A percentile compares a stretch with the other conserved stretches of the same genome.
These are phyloP conservation scores for Syzygium aqueum DNA, from an alignment of 345 rosid species.

Conservation along the genomic window DNA sequence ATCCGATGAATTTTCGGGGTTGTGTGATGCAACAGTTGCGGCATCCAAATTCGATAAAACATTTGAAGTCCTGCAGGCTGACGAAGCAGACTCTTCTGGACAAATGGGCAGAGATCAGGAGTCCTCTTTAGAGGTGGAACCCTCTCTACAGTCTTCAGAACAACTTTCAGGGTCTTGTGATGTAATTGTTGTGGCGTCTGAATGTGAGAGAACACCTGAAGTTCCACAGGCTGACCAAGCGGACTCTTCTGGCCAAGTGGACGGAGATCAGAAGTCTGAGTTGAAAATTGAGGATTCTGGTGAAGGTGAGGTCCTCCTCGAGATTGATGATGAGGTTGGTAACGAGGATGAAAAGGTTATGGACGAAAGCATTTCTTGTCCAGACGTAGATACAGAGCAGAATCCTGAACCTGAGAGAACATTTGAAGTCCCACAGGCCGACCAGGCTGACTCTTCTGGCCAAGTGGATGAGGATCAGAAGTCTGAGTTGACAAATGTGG, in stretches of 20 bases:
- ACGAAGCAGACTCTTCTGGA: not conserved
- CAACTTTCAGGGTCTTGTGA: not conserved
- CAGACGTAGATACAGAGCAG: not conserved
- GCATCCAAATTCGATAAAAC: not conserved
- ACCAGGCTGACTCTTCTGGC: not conserved
- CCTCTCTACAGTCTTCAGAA: not conserved
- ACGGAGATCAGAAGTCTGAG: constrained; percentile 9
- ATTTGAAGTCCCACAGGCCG: constrained; percentile 6
- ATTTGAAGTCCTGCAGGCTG: constrained; percentile 6
- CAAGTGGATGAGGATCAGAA: constrained; percentile 2
- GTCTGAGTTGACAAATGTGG: constrained; percentile 6
- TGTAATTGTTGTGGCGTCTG: not conserved
- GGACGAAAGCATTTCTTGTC: not conserved
- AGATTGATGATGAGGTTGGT: not conserved
- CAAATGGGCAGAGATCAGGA: constrained; percentile 5
- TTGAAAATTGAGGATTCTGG: not conserved
- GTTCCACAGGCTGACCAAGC: not conserved
- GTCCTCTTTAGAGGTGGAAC: not conserved
- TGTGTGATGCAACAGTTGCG: not conserved
- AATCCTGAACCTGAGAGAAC: not conserved
- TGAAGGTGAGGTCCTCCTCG: not conserved
- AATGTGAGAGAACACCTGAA: not conserved
- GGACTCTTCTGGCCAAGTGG: constrained; percentile 5
- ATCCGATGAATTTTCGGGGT: not conserved
- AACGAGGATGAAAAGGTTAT: not conserved